A percentile compares a stretch with the other conserved stretches of the same genome.
Conservation (phyloP, 148 eudicot genomes). For the Gaultheria prostrata region DNA sequence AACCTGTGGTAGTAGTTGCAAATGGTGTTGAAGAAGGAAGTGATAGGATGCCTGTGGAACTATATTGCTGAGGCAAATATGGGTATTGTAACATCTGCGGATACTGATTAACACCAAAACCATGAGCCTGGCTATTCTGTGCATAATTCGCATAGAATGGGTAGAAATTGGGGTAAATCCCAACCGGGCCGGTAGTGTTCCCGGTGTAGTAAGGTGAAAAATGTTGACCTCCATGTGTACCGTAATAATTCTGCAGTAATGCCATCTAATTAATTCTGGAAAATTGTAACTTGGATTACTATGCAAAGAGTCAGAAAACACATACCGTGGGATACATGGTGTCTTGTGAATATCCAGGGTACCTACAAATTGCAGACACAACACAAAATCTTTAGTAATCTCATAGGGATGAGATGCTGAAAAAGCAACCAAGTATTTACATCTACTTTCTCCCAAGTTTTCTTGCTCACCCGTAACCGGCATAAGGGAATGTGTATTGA, state of each 20-base stretch:
- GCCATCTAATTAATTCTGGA: background rate
- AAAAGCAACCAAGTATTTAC: background rate
- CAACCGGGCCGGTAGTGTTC: conserved; percentile 30
- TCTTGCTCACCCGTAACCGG: conserved; percentile 47
- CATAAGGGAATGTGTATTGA: conserved; percentile 46
- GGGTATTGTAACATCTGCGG: conserved; percentile 49
- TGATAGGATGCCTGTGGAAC: conserved; percentile 37
- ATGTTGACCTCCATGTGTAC: conserved; percentile 41
- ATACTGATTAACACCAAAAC: conserved; percentile 41
- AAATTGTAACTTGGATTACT: background rate
- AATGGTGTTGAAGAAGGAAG: conserved; percentile 39
- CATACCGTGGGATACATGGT: conserved; percentile 49
- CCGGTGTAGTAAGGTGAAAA: conserved; percentile 43
- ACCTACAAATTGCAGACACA: conserved; percentile 29
- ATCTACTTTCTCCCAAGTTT: too few relatives aligned
- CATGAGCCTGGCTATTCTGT: conserved; percentile 43
- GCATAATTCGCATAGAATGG: conserved; percentile 32
- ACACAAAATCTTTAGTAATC: background rate
- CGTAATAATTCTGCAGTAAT: conserved; percentile 41
- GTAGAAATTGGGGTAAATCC: conserved; percentile 37
- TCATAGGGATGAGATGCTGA: background rate
- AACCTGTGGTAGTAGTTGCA: conserved; percentile 31
- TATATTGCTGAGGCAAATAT: conserved; percentile 32
- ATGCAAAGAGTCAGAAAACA: background rate
- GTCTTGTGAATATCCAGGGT: conserved; percentile 53